Evolutionary conservation across 495 filamentous ascomycete species (phyloP).

Genomic region (Podospora tetraspora): DNA sequence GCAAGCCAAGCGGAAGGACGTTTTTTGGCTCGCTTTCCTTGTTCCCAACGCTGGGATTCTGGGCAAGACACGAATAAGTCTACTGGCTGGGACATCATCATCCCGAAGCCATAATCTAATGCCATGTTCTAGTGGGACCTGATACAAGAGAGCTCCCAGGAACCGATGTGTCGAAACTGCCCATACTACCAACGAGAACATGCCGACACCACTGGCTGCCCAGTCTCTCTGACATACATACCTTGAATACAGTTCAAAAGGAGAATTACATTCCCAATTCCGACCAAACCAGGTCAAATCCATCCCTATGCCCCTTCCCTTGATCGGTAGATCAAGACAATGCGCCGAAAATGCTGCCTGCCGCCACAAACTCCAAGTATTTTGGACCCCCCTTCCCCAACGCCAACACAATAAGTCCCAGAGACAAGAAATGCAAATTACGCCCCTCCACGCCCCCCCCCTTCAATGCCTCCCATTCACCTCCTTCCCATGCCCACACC

Average conservation of each 20-base stretch:
- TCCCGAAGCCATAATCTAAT: background rate
- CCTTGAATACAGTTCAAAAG: background rate
- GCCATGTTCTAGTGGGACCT: background rate
- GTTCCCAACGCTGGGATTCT: too few relatives aligned
- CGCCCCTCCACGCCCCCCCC: too few relatives aligned
- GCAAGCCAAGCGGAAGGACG: too few relatives aligned
- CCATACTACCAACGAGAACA: too few relatives aligned
- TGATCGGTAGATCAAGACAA: too few relatives aligned
- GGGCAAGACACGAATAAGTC: too few relatives aligned
- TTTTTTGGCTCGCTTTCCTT: too few relatives aligned
- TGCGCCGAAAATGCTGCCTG: background rate
- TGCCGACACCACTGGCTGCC: too few relatives aligned
- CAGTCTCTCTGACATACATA: too few relatives aligned
- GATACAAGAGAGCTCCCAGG: too few relatives aligned
- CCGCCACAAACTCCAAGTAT: background rate
- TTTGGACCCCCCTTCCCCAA: background rate
- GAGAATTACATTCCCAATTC: background rate
- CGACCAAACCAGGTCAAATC: background rate
- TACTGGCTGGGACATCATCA: background rate
- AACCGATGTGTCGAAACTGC: too few relatives aligned
- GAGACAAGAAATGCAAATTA: background rate
- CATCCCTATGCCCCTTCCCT: background rate
- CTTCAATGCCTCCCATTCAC: conserved; percentile 6
- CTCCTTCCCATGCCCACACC: conserved; percentile 19
- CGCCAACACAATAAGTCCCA: background rate